Conservation (phyloP, 2,329 filamentous ascomycete species). For the Venturia effusa region DNA sequence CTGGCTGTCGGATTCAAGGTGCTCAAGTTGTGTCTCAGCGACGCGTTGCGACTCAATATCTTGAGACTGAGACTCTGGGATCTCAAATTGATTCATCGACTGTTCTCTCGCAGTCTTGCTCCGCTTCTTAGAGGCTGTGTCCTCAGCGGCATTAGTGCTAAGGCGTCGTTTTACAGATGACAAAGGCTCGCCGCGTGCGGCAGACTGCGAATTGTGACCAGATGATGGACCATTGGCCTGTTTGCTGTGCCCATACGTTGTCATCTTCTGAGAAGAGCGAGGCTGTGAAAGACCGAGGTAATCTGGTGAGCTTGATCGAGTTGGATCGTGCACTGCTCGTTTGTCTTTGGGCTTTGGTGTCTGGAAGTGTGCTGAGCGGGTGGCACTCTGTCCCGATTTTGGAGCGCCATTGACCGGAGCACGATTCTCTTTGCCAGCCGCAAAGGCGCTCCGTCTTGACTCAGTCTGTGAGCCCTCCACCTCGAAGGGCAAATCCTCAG, state of each 20-base stretch:
- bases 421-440: not conserved
- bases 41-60: not conserved
- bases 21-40: not conserved
- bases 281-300: not conserved
- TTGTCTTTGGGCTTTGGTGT: not conserved
- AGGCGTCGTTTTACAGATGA: not conserved
- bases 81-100: not conserved
- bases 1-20: not conserved
- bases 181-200: not conserved
- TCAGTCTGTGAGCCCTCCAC: not conserved
- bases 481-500: not conserved
- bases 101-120: not conserved
- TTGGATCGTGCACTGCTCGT: not conserved
- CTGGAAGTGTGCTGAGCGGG: conserved; percentile 2
- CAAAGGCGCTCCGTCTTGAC: not conserved
- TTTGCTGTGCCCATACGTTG: not conserved
- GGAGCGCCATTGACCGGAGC: not conserved
- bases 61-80: not conserved
- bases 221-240: not conserved
- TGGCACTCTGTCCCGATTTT: not conserved
- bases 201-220: not conserved
- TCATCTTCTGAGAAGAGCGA: not conserved
- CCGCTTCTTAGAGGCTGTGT: not conserved
- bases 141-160: not conserved
- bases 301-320: not conserved